These are phyloP conservation scores for Exophiala viscosa DNA, from an alignment of 2,329 filamentous ascomycete species.

Conservation along the genomic window DNA sequence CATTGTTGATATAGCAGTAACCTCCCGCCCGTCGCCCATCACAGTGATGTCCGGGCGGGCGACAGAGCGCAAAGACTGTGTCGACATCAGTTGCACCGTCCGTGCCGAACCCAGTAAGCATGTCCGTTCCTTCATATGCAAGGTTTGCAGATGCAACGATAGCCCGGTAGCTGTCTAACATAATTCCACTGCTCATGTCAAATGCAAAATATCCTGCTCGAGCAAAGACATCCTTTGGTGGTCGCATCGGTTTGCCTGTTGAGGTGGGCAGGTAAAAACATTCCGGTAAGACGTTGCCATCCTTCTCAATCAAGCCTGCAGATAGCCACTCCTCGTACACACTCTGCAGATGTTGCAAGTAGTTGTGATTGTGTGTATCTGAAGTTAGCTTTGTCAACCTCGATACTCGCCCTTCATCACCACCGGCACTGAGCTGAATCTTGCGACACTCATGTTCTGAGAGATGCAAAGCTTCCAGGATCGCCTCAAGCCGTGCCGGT, in stretches of 20 bases:
- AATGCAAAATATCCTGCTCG: conserved; percentile 29
- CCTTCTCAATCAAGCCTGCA: conserved; percentile 20
- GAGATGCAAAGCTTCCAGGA: conserved; percentile 19
- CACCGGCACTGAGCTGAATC: conserved; percentile 5
- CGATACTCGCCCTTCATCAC: conserved; percentile 3
- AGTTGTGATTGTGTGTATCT: conserved; percentile 20
- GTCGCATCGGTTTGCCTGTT: conserved; percentile 16
- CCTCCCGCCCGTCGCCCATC: conserved; percentile 26
- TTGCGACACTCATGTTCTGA: conserved; percentile 18
- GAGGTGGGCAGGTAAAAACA: conserved; percentile 24
- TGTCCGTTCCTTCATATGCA: conserved; percentile 22
- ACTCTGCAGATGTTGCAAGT: conserved; percentile 24
- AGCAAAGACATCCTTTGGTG: conserved; percentile 26
- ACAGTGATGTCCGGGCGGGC: conserved; percentile 29
- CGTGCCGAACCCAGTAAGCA: conserved; percentile 12
- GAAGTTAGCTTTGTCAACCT: conserved; percentile 16
- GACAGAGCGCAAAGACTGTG: conserved; percentile 26
- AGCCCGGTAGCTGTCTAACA: conserved; percentile 21
- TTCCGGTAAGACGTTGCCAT: conserved; percentile 26
- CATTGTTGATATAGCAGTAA: conserved; percentile 31
- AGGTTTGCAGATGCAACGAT: conserved; percentile 28
- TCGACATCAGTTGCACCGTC: conserved; percentile 10
- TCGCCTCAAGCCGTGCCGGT: conserved; percentile 25
- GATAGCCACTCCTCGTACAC: conserved; percentile 23
- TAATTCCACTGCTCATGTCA: conserved; percentile 29